phyloP scores from a whole-genome alignment of 1,284 basidiomycete genomes.

The Ceratobasidium sp. region DNA sequence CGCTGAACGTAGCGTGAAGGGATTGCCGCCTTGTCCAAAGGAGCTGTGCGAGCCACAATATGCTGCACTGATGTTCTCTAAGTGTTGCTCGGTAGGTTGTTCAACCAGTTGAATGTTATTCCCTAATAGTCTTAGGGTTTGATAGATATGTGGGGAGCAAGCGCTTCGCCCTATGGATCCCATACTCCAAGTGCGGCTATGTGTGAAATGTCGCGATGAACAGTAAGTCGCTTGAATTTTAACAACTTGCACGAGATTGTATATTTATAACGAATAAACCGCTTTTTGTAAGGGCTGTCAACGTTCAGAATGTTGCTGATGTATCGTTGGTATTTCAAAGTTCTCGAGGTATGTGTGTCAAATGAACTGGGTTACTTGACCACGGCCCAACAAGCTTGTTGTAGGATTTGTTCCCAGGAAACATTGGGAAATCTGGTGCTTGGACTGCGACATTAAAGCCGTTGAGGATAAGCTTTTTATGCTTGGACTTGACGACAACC shows the following conservation, averaged over 20 bases:
- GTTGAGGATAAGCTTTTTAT: conserved; percentile 23
- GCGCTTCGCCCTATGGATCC: no score
- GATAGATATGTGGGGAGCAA: no score
- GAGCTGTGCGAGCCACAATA: conserved; percentile 17
- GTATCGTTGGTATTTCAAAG: conserved; percentile 4
- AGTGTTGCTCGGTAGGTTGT: no score
- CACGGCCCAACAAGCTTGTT: no score
- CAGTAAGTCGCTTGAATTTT: no score
- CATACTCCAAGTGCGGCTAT: no score
- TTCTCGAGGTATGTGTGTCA: not conserved
- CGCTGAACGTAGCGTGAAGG: not conserved
- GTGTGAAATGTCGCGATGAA: no score
- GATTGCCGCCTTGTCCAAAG: conserved; percentile 3
- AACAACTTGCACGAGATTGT: no score
- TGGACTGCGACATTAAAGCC: conserved; percentile 5
- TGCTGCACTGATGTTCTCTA: not conserved
- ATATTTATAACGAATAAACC: no score
- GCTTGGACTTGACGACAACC: not conserved
- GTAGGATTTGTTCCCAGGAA: not conserved
- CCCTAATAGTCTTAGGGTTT: no score
- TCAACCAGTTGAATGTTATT: no score
- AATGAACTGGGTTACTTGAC: not conserved
- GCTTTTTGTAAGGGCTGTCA: conserved; percentile 7
- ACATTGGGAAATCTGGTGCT: conserved; percentile 2
- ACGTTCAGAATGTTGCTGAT: not conserved